Base-by-base conservation (phyloP, 2,329 filamentous ascomycete genomes). In the Chrysosporium queenslandicum region DNA sequence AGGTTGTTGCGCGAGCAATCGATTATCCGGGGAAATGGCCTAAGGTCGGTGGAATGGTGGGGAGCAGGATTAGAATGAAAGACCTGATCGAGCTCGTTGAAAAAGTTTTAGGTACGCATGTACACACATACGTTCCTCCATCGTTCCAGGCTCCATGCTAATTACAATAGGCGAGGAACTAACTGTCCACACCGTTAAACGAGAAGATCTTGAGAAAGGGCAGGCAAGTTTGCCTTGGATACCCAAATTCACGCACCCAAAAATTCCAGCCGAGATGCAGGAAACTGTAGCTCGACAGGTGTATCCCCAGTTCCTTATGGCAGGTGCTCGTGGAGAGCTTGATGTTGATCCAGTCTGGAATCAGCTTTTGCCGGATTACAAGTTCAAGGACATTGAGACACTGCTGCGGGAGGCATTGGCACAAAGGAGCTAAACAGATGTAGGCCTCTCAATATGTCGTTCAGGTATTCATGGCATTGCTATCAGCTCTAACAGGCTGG, bases 121-220 rank as follows among this genome's bases (percentile, higher is more conserved):
- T 21, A 27, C 4, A 4, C 25, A 6, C 20, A 6, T 23, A 7
- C 23, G 14, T 4, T 12, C 16, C 20, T 30, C n/a, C 23, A 25
- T 4, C 16, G 42, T 12, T 20, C 20, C 21, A n/a, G n/a, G n/a
- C n/a, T n/a, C n/a, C n/a, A n/a, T 6, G 43, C 27, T 46, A 32
- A 34, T 14, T 3, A 25, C 12, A 12, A 4, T 23, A 60, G 58
- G 34, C 9, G 43, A 55, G 3, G 53, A 64, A 4, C 74, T 76
- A 29, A 55, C 51, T 0, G 53, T 71, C 18, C 74, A 78, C 3
- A 68, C 67, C n/a, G 63, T 80, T 1, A 68, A 66, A 32, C 49
- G 68, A 0, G 66, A 71, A 46, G 77, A 81, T 58, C 69, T 81
- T 4, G 62, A 72, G 58, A 68, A 63, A 2, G 76, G 74, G 5